Percentiles rank a stretch among this genome's conserved stretches.
Evolutionary conservation across 1,284 basidiomycete species (phyloP).

Genomic region (Ganoderma resinaceum): DNA sequence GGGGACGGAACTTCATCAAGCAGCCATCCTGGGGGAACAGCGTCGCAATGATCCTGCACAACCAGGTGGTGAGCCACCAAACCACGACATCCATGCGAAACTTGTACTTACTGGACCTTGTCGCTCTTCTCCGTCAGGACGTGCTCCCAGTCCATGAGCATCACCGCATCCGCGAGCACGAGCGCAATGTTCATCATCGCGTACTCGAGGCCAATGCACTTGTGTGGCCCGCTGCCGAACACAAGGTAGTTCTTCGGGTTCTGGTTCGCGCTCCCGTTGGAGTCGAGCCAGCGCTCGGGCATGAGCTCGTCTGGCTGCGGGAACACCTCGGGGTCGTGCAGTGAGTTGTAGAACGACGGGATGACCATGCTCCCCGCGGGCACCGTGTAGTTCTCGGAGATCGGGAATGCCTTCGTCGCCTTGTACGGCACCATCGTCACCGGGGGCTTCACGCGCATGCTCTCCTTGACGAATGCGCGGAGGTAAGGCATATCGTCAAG

Average conservation of each 20-base stretch:
- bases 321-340: conserved; percentile 91
- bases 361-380: conserved; percentile 95
- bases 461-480: conserved; percentile 92
- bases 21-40: conserved; percentile 96
- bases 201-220: conserved; percentile 94
- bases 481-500: conserved; percentile 95
- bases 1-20: conserved; percentile 77
- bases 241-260: conserved; percentile 97
- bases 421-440: conserved; percentile 98
- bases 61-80: background rate
- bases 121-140: conserved; percentile 81
- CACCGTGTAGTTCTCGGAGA: conserved; percentile 89
- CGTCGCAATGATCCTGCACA: conserved; percentile 83
- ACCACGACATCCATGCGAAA: too few species aligned
- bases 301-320: conserved; percentile 85
- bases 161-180: conserved; percentile 85
- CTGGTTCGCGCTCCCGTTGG: conserved; percentile 79
- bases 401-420: conserved; percentile 90
- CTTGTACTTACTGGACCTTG: conserved; percentile 76
- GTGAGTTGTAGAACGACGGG: conserved; percentile 94
- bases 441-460: conserved; percentile 88
- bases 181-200: conserved; percentile 92
- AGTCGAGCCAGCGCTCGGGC: conserved; percentile 95
- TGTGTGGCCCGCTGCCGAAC: conserved; percentile 93
- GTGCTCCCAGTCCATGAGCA: conserved; percentile 91